These are phyloP conservation scores for Cladophialophora psammophila DNA, from an alignment of 2,329 filamentous ascomycete species.

Conservation along the genomic window DNA sequence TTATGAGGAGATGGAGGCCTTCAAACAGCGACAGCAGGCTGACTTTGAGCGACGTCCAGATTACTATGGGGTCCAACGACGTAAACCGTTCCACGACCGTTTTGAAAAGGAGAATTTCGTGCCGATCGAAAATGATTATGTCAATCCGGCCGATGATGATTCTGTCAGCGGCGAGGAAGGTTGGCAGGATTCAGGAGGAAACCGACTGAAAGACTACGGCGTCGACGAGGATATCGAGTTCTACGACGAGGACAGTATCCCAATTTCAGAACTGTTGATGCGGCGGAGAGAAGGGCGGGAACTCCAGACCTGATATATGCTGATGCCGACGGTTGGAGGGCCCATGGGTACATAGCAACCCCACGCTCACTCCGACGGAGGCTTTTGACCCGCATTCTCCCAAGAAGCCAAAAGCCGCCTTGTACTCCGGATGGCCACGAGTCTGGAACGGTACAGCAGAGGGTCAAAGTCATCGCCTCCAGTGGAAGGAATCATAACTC, in stretches of 20 bases:
- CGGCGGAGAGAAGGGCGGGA: constrained; percentile 43
- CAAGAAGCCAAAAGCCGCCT: neutral
- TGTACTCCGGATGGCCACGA: neutral
- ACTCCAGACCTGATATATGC: constrained; percentile 11
- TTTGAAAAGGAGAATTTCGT: constrained; percentile 41
- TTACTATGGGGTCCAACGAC: constrained; percentile 47
- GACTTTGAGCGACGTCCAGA: constrained; percentile 56
- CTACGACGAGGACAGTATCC: constrained; percentile 68
- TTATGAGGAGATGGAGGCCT: constrained; percentile 59
- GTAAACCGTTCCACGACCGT: constrained; percentile 52
- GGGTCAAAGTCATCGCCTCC: neutral
- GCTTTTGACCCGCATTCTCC: neutral
- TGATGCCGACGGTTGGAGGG: constrained; percentile 10
- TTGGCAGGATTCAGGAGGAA: constrained; percentile 70
- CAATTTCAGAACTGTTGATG: constrained; percentile 62
- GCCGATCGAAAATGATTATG: constrained; percentile 35
- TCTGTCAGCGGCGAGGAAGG: constrained; percentile 62
- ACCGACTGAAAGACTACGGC: constrained; percentile 68
- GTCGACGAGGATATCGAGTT: constrained; percentile 71
- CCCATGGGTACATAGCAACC: neutral
- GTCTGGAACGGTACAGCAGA: neutral
- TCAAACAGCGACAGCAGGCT: constrained; percentile 60
- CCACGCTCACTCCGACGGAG: constrained; percentile 6
- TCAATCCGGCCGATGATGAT: constrained; percentile 38
- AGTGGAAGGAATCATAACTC: neutral